Evolutionary conservation across 2,329 filamentous ascomycete genomes (phyloP), one percentile per base, ranked within the genome.

Genomic region (Penicillium occitanis): DNA sequence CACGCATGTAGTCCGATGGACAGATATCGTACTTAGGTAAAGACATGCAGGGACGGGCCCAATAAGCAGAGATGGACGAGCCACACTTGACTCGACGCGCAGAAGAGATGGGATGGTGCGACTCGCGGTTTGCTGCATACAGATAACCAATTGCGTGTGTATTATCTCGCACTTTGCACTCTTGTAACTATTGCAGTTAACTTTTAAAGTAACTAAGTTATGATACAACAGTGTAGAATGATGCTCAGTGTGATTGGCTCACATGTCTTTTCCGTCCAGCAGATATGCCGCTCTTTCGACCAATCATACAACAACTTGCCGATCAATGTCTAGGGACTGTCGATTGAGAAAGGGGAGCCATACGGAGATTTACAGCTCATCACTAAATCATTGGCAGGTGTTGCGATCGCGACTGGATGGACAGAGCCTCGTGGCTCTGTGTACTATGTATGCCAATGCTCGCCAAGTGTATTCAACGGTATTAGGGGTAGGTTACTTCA

Each of bases 271-370:
- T 55, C 51, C 28, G 17, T 37, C 53, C 6, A 55, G 30, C 17
- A 22, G 50, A 35, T 19, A 55, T 55, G 30, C 51, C 51, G 51
- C 30, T 1, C 8, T 11, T 22, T 33, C 5, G n/a, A 19, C 33
- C 33, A 57, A 37, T 57, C 33, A 37, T 14, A n/a, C 30, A 57
- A 40, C 53, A 37, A 7, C n/a, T 17, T 8, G 53, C n/a, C n/a
- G 53, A 57, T 57, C 53, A 25, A 57, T 55, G 51, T 55, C 51
- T 55, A 7, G 28, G 28, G 30, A 55, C 28, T 53, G 42, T 8
- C 11, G 8, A 28, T 28, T 50, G 10, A 57, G 33, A 6, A 57
- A 57, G 30, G 51, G 30, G 51, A 55, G 17, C 50, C 50, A 35
- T 19, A 35, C 51, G 51, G 51, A 35, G 51, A 35, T 55, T 35